phyloP scores from a whole-genome alignment of 495 filamentous ascomycete species.

The Hypoxylon cercidicola region DNA sequence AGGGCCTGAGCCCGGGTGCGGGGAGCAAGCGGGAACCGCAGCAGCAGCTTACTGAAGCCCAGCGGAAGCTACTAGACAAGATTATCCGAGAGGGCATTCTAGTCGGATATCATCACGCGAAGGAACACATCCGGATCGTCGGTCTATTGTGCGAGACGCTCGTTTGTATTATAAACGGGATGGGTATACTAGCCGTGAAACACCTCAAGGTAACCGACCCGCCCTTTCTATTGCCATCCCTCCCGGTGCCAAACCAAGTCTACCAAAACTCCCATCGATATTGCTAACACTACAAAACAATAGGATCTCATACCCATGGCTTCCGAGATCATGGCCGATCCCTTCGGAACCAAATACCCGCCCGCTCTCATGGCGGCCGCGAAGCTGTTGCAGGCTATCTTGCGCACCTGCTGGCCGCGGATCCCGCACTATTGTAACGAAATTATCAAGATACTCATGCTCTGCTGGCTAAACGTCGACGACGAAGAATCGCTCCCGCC shows the following conservation, averaged over 20 bases:
- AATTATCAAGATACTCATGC: conserved; percentile 68
- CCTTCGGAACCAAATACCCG: conserved; percentile 70
- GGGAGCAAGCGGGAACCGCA: not conserved
- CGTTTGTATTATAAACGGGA: conserved; percentile 59
- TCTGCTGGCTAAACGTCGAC: conserved; percentile 73
- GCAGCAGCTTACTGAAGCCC: conserved; percentile 36
- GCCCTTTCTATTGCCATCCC: not conserved
- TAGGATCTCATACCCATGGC: conserved; percentile 76
- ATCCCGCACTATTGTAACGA: conserved; percentile 74
- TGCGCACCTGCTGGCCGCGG: conserved; percentile 80
- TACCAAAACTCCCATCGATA: conserved; percentile 22
- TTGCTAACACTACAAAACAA: conserved; percentile 1
- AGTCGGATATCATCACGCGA: conserved; percentile 62
- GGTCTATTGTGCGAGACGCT: conserved; percentile 69
- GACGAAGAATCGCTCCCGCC: conserved; percentile 52
- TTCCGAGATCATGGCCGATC: conserved; percentile 70
- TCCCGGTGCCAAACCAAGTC: not conserved
- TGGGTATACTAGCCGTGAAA: conserved; percentile 76
- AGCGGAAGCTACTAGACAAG: conserved; percentile 57
- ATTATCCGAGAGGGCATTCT: conserved; percentile 68
- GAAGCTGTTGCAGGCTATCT: conserved; percentile 63
- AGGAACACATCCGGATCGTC: conserved; percentile 61
- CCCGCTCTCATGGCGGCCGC: conserved; percentile 65
- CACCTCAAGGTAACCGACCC: conserved; percentile 70
- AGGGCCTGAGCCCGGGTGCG: not conserved